Base-by-base conservation (phyloP, 169 alveolate species). In the Cryptosporidium meleagridis region DNA sequence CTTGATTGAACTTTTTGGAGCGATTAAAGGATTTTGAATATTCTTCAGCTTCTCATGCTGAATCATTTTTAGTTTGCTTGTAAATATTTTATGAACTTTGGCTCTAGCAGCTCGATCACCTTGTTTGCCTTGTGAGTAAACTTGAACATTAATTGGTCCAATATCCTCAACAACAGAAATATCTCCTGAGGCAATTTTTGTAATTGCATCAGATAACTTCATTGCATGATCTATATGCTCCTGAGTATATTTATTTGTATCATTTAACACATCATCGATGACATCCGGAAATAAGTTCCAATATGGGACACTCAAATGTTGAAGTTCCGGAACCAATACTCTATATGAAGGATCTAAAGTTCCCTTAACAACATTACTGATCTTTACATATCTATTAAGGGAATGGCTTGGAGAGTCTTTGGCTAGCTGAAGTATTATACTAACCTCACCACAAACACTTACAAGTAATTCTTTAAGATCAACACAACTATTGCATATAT, bases 291-390 rank as follows among this genome's bases (percentile, higher is more conserved):
- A 37, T 65, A 80, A 80, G 45, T 80, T 80, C 89, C 89, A 80
- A 18, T 80, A 80, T 37, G 89, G 89, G 45, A 80, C 89, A 65
- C 89, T 80, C 41, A 80, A 41, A 26, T 80, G 89, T n/a, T 80
- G 89, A 45, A 80, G 55, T 45, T 80, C 89, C n/a, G 75, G 89
- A 62, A 67, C 89, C 53, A 80, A 65, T 62, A 80, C 89, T n/a
- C 53, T 80, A 33, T 80, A 80, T n/a, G 72, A 9, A 16, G 89
- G 53, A 48, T 80, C 89, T 59, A 80, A 80, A 23, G 89, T 80
- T 3, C 89, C 89, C 18, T 80, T 80, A 67, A 80, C 89, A 21
- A 80, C 75, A 80, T 59, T n/a, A 45, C 80, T 62, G 7, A 80
- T 80, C 41, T 65, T 80, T 12, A 80, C 89, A 48, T 80, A 80